Percentiles rank a stretch among this genome's conserved stretches.
phyloP scores from a whole-genome alignment of 208 protist species.

The Angomonas ambiguus region DNA sequence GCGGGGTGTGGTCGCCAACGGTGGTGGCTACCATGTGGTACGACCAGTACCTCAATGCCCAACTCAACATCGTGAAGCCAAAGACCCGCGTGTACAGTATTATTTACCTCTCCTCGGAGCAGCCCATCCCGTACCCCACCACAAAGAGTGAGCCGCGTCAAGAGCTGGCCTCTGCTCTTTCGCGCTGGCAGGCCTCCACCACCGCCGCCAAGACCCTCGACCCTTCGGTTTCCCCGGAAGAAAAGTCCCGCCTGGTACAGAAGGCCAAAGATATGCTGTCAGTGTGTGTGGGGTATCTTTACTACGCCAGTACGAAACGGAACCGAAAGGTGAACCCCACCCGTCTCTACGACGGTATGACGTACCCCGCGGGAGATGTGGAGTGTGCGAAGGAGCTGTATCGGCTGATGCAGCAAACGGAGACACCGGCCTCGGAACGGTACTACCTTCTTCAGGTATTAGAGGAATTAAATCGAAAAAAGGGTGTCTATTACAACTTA shows the following conservation, averaged over 20 bases:
- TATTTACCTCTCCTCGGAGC: slow-evolving; percentile 27
- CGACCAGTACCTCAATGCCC: slow-evolving; percentile 60
- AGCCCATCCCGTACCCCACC: slow-evolving; percentile 45
- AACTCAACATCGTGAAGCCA: slow-evolving; percentile 60
- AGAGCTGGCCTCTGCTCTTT: slow-evolving; percentile 55
- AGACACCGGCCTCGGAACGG: slow-evolving; percentile 9
- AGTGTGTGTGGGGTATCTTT: neutral
- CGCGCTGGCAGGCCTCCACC: slow-evolving; percentile 24
- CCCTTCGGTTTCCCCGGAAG: neutral
- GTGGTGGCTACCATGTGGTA: slow-evolving; percentile 35
- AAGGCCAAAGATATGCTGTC: neutral
- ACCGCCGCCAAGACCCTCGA: neutral
- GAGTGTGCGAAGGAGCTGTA: slow-evolving; percentile 34
- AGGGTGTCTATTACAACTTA: slow-evolving; percentile 16
- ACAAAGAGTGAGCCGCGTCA: slow-evolving; percentile 36
- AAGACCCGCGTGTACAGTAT: slow-evolving; percentile 8
- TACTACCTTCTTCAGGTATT: slow-evolving; percentile 5
- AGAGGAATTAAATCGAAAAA: slow-evolving; percentile 16
- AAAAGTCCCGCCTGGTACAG: neutral
- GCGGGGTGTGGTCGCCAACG: slow-evolving; percentile 29
- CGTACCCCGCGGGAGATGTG: slow-evolving; percentile 47
- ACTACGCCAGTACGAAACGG: neutral
- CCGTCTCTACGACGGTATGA: slow-evolving; percentile 45
- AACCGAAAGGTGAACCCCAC: neutral
- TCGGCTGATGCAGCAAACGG: neutral